phyloP scores from a whole-genome alignment of 371 early-diverging fungal genomes.

The Syncephalis fuscata region DNA sequence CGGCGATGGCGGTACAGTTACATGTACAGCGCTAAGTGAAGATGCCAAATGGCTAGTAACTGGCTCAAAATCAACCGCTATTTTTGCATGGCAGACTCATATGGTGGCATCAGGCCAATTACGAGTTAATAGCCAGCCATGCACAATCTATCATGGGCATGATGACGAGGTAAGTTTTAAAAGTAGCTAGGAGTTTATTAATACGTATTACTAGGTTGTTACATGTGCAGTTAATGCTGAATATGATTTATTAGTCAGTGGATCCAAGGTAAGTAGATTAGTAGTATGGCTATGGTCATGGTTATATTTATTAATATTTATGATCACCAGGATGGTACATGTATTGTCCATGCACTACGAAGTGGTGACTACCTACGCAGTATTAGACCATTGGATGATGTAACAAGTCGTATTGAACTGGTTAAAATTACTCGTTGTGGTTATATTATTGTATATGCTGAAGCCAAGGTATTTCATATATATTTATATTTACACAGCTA shows the following conservation, averaged over 20 bases:
- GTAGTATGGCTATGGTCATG: too few relatives aligned
- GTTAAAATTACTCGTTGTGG: slow-evolving; percentile 15
- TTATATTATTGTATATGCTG: slow-evolving; percentile 16
- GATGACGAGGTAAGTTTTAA: slow-evolving; percentile 20
- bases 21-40: slow-evolving; percentile 27
- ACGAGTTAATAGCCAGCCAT: background rate
- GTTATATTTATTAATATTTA: too few relatives aligned
- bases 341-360: slow-evolving; percentile 25
- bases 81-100: slow-evolving; percentile 25
- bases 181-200: background rate
- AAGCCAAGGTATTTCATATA: slow-evolving; percentile 5
- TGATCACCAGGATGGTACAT: slow-evolving; percentile 23
- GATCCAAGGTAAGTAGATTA: slow-evolving; percentile 18
- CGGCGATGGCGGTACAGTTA: slow-evolving; percentile 44
- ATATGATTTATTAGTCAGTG: slow-evolving; percentile 27
- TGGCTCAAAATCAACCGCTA: slow-evolving; percentile 49
- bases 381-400: slow-evolving; percentile 13
- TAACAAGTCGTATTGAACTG: slow-evolving; percentile 9
- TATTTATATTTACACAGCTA: background rate
- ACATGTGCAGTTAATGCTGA: slow-evolving; percentile 22
- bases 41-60: slow-evolving; percentile 30
- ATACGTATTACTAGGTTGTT: slow-evolving; percentile 6
- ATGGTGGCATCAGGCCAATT: background rate
- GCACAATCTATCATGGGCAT: slow-evolving; percentile 18
- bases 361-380: slow-evolving; percentile 22